Evolutionary conservation across 352 stramenopile genomes (phyloP).

Genomic region (Pythium sukuiense): DNA sequence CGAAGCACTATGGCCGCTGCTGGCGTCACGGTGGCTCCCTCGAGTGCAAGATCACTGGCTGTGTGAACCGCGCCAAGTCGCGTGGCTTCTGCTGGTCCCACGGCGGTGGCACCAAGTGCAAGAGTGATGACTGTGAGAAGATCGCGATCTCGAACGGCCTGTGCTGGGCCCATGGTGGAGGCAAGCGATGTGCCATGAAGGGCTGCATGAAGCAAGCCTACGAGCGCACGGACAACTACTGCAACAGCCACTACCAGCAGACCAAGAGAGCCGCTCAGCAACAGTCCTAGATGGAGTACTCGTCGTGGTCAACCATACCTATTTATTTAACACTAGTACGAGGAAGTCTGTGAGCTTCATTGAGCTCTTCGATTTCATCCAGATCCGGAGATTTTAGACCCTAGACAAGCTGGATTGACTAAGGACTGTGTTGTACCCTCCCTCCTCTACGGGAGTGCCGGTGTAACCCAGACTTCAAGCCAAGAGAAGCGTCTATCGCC

Average conservation of each 20-base stretch:
- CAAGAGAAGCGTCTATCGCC: too few species aligned
- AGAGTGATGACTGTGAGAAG: slow-evolving; percentile 62
- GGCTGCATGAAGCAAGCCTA: slow-evolving; percentile 71
- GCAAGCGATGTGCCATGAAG: slow-evolving; percentile 58
- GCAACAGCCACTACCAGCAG: slow-evolving; percentile 52
- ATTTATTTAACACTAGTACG: background rate
- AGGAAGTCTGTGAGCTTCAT: background rate
- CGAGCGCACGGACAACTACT: slow-evolving; percentile 73
- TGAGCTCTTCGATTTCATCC: background rate
- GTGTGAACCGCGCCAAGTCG: slow-evolving; percentile 78
- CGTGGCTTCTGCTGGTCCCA: slow-evolving; percentile 82
- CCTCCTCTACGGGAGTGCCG: too few species aligned
- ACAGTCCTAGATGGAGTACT: background rate
- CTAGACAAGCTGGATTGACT: too few species aligned
- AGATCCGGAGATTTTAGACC: background rate
- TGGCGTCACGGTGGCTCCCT: slow-evolving; percentile 73
- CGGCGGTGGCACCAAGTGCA: slow-evolving; percentile 77
- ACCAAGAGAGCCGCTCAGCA: slow-evolving; percentile 10
- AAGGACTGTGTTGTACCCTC: too few species aligned
- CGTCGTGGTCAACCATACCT: background rate
- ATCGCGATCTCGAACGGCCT: slow-evolving; percentile 75
- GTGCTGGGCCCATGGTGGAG: slow-evolving; percentile 74
- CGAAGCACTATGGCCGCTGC: slow-evolving; percentile 68
- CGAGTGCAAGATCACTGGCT: slow-evolving; percentile 67
- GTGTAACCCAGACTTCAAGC: too few species aligned